Conservation (phyloP, 2,329 filamentous ascomycete species). For the Cercospora canescens region DNA sequence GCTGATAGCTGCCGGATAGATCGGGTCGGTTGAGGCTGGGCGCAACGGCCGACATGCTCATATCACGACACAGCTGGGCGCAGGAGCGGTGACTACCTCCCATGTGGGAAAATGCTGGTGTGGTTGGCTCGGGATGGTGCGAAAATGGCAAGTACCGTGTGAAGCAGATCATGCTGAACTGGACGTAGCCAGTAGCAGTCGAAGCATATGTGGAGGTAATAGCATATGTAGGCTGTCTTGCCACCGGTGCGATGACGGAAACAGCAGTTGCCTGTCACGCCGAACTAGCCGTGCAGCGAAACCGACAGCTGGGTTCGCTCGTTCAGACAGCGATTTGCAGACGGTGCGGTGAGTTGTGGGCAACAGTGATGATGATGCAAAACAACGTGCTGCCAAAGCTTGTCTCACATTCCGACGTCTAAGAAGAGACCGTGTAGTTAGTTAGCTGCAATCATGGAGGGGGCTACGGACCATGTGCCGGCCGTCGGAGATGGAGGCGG, state of each 20-base stretch:
- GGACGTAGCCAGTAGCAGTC: neutral
- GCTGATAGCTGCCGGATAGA: neutral
- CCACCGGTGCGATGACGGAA: neutral
- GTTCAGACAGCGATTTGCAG: neutral
- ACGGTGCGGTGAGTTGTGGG: neutral
- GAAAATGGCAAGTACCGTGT: neutral
- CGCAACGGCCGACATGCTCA: neutral
- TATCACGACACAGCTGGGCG: neutral
- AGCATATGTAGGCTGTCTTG: too few species aligned
- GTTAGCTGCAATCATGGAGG: neutral
- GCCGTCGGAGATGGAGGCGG: neutral
- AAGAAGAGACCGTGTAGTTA: neutral
- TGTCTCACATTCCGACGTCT: constrained; percentile 7
- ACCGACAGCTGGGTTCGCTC: neutral
- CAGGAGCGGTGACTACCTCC: neutral
- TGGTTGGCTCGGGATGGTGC: too few species aligned
- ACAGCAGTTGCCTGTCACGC: neutral
- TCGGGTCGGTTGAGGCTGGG: neutral
- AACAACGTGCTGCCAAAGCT: constrained; percentile 1
- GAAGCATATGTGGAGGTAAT: neutral
- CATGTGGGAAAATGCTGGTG: neutral
- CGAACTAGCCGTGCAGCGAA: neutral
- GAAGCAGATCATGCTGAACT: neutral
- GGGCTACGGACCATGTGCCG: neutral
- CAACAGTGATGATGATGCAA: neutral